Evolutionary conservation across 345 rosid genomes (phyloP).

Genomic region (Aquilaria sinensis): DNA sequence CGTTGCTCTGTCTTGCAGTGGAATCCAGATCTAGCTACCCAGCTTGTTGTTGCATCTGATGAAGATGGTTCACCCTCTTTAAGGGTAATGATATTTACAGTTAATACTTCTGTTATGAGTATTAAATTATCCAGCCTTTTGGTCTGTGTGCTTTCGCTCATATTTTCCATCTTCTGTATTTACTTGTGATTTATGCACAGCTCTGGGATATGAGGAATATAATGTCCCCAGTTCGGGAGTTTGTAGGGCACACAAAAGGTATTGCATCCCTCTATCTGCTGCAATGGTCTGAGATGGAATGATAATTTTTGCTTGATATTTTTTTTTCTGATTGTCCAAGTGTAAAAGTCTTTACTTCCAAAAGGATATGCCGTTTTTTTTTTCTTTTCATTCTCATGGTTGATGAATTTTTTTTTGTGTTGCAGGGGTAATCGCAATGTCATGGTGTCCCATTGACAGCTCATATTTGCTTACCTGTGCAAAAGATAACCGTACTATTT

Average conservation of each 20-base stretch:
- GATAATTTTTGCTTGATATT: neutral
- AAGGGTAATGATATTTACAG: conserved; percentile 41
- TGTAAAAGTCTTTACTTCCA: conserved; percentile 2
- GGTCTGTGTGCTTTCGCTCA: neutral
- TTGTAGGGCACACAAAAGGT: conserved; percentile 93
- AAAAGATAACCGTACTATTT: conserved; percentile 94
- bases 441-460: conserved; percentile 96
- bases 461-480: conserved; percentile 96
- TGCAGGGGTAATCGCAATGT: conserved; percentile 98
- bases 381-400: conserved; percentile 1
- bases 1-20: conserved; percentile 98
- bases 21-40: conserved; percentile 98
- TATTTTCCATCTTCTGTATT: neutral
- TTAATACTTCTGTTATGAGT: conserved; percentile 5
- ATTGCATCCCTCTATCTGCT: conserved; percentile 16
- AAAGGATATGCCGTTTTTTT: conserved; percentile 6
- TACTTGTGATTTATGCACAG: conserved; percentile 39
- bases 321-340: conserved; percentile 6
- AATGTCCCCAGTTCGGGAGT: conserved; percentile 84
- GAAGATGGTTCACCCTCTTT: conserved; percentile 81
- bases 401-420: conserved; percentile 2
- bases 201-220: conserved; percentile 99
- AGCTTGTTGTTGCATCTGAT: conserved; percentile 96
- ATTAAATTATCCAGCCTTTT: conserved; percentile 1
- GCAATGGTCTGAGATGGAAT: conserved; percentile 4